Evolutionary conservation across 208 protist species (phyloP), one percentile per base, ranked within the genome.

Genomic region (Leishmania major): DNA sequence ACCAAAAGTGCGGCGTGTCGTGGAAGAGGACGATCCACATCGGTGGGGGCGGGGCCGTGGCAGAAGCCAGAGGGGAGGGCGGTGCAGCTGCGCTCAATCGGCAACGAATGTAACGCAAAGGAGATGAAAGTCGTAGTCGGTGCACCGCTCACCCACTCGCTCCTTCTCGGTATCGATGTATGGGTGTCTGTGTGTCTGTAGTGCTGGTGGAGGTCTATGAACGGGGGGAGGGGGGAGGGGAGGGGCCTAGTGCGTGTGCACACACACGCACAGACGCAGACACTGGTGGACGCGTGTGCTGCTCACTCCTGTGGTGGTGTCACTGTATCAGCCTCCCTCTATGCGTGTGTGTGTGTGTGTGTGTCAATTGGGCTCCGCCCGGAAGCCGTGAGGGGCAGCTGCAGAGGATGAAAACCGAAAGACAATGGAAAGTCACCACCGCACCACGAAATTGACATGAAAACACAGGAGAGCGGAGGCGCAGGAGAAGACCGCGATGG

Each of bases 1-100:
- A 89, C 88, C 94, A 95, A 75, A 91, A 94, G 31, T 81, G 84
- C 1, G 91, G 87, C 43, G 80, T 59, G 25, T 81, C 85, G 15
- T 94, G 81, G 11, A 93, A 92, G 67, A 91, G 95, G 4, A 97
- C 89, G 66, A 97, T 87, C 93, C 94, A 97, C 94, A 97, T 97
- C 4, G 35, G 45, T 1, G 10, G 40, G 19, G 40, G 19, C 17
- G 6, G 19, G 67, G 51, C 0, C 0, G 51, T 22, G 51, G 15
- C 13, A 55, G 17, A 76, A 10, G 49, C 40, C 40, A 76, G 60
- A 37, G 3, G n/a, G 13, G n/a, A 67, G 60, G 57, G 2, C 57
- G 3, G 13, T 1, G 60, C 60, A 10, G 60, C 13, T 37, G 31
- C 4, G 8, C 60, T 7, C 60, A 15, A 13, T 15, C 25, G n/a